phyloP scores from a whole-genome alignment of 1,284 basidiomycete species.

The Ustilago cynodontis region DNA sequence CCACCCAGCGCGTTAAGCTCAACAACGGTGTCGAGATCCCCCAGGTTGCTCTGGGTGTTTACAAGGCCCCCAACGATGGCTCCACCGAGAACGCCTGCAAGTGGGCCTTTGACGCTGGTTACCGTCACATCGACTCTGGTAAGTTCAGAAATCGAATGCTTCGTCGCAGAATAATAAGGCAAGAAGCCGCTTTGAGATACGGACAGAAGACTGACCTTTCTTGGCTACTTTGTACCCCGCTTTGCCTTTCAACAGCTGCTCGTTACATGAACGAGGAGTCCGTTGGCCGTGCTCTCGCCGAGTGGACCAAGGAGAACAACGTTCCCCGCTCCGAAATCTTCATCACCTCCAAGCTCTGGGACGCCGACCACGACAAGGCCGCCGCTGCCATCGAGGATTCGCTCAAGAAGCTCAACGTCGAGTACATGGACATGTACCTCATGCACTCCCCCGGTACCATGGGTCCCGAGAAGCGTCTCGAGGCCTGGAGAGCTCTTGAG shows the following conservation, averaged over 20 bases:
- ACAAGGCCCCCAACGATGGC: constrained; percentile 69
- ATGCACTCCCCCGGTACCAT: constrained; percentile 68
- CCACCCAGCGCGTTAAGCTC: constrained; percentile 66
- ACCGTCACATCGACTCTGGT: constrained; percentile 69
- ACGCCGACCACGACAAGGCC: constrained; percentile 67
- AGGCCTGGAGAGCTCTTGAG: constrained; percentile 68
- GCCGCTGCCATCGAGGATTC: constrained; percentile 67
- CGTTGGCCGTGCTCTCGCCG: constrained; percentile 68
- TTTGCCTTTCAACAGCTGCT: constrained; percentile 38
- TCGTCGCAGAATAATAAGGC: neutral
- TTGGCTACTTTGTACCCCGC: neutral
- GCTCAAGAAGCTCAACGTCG: constrained; percentile 67
- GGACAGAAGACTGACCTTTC: neutral
- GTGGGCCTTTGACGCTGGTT: constrained; percentile 68
- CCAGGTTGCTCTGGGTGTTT: constrained; percentile 68
- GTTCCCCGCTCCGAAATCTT: constrained; percentile 69
- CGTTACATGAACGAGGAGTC: constrained; percentile 70
- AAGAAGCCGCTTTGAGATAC: neutral
- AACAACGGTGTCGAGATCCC: constrained; percentile 65
- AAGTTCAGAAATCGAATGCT: constrained; percentile 22
- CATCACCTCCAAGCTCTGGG: constrained; percentile 70
- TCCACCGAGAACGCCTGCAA: constrained; percentile 68
- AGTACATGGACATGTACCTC: constrained; percentile 68
- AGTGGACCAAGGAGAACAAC: constrained; percentile 60
- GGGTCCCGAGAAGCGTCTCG: constrained; percentile 61